Base-by-base conservation (phyloP, 305 asterid genomes). In the Solanum hybrid region DNA sequence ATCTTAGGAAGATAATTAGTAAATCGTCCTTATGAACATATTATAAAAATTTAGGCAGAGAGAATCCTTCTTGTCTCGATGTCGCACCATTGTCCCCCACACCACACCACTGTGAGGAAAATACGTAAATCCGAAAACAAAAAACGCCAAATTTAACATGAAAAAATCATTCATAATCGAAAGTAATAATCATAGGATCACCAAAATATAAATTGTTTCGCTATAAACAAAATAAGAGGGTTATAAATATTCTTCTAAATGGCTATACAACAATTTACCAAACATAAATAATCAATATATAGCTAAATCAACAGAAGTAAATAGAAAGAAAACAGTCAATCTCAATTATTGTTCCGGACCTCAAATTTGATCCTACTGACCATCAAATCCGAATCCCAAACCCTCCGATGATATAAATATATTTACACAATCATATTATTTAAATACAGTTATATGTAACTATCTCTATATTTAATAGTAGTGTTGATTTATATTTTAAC, bases 51-150 rank as follows among this genome's bases (percentile, higher is more conserved):
- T 75, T 46, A 71, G 88, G 74, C 85, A 80, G 3, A 80, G 9
- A 82, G 89, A 80, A 90, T 83, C 89, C 5, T 11, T 57, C 86
- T 73, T 34, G 71, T 82, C 69, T 18, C 28, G 35, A 85, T 81
- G 85, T 80, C 86, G 79, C 71, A 42, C 89, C 40, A 73, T 71
- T 90, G 92, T 82, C 22, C 34, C 71, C 71, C 10, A 1, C 11
- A 5, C 29, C 24, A 1, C 6, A 11, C 40, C 24, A 26, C 67
- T 57, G 7, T 46, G 22, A 46, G 64, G 64, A 46, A 46, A 14
- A 14, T 5, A 46, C 69, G 69, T 57, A 57, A 57, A 6, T 0
- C 0, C 24, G 4, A 57, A 6, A 57, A 18, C 0, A 57, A 18
- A 57, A 0, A 18, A 57, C 0, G 1, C 0, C 11, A 57, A 57